phyloP scores from a whole-genome alignment of 768 basidiomycete species.

The Boletus sp. region DNA sequence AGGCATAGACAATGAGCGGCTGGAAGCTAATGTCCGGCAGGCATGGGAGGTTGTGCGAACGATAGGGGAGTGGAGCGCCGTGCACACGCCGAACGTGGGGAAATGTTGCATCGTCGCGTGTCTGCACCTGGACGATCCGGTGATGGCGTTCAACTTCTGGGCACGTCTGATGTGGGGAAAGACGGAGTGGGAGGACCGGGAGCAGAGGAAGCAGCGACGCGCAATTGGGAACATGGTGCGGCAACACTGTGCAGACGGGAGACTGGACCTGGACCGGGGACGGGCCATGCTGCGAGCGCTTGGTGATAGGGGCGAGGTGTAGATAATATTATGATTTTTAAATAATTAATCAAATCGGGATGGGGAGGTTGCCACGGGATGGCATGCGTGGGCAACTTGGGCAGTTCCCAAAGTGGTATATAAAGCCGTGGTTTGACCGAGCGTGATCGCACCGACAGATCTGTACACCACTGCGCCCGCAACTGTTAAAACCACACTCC shows the following conservation, averaged over 20 bases:
- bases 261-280: conserved; percentile 21
- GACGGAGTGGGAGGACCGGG: conserved; percentile 47
- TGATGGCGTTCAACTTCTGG: conserved; percentile 65
- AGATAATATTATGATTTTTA: conserved; percentile 3
- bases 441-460: background rate
- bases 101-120: conserved; percentile 50
- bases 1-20: conserved; percentile 25
- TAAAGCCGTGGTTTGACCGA: too few species aligned
- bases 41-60: conserved; percentile 44
- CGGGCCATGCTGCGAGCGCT: conserved; percentile 22
- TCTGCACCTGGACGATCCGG: conserved; percentile 47
- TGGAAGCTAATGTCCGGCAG: conserved; percentile 37
- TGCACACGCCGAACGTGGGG: conserved; percentile 48
- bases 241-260: conserved; percentile 25
- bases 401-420: too few species aligned
- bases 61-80: conserved; percentile 34
- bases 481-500: background rate
- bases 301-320: conserved; percentile 9
- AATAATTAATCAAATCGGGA: background rate
- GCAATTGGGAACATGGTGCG: conserved; percentile 39
- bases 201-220: conserved; percentile 44
- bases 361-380: background rate
- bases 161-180: conserved; percentile 41
- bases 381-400: background rate
- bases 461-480: too few species aligned